Evolutionary conservation across 2,329 filamentous ascomycete genomes (phyloP).

Genomic region (Chaetomiaceae sp.): DNA sequence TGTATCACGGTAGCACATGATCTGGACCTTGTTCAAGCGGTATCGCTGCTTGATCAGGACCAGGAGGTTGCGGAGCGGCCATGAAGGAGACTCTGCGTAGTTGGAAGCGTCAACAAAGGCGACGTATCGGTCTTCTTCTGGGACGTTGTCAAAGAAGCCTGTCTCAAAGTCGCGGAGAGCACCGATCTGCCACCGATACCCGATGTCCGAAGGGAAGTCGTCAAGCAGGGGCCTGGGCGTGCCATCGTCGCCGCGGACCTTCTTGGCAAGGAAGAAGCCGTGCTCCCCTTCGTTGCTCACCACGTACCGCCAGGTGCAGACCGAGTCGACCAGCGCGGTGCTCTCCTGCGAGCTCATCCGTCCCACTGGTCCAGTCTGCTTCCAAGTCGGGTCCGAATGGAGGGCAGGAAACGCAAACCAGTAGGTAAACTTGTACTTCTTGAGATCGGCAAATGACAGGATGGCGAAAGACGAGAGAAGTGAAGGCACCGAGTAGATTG

Average conservation of each 20-base stretch:
- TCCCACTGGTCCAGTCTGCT: conserved; percentile 49
- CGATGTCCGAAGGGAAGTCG: conserved; percentile 47
- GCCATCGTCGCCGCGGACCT: conserved; percentile 42
- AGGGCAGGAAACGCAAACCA: conserved; percentile 96
- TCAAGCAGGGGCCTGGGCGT: conserved; percentile 44
- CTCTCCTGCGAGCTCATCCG: conserved; percentile 65
- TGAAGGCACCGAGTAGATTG: conserved; percentile 91
- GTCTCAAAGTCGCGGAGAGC: conserved; percentile 73
- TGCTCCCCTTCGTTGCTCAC: conserved; percentile 73
- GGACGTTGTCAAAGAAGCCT: conserved; percentile 75
- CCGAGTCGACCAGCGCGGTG: conserved; percentile 69
- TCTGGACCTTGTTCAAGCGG: conserved; percentile 68
- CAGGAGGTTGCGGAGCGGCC: conserved; percentile 87
- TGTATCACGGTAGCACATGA: conserved; percentile 86
- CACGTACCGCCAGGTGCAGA: conserved; percentile 82
- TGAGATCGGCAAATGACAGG: conserved; percentile 90
- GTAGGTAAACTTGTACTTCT: conserved; percentile 97
- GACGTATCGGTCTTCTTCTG: conserved; percentile 72
- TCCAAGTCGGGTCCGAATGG: conserved; percentile 84
- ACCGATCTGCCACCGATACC: conserved; percentile 72
- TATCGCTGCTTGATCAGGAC: conserved; percentile 80
- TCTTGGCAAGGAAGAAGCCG: conserved; percentile 94
- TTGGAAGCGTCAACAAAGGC: conserved; percentile 91
- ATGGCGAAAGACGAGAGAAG: conserved; percentile 84
- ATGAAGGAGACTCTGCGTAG: conserved; percentile 80